Base-by-base conservation (phyloP, 441 rosid species). In the Capsella rubella region DNA sequence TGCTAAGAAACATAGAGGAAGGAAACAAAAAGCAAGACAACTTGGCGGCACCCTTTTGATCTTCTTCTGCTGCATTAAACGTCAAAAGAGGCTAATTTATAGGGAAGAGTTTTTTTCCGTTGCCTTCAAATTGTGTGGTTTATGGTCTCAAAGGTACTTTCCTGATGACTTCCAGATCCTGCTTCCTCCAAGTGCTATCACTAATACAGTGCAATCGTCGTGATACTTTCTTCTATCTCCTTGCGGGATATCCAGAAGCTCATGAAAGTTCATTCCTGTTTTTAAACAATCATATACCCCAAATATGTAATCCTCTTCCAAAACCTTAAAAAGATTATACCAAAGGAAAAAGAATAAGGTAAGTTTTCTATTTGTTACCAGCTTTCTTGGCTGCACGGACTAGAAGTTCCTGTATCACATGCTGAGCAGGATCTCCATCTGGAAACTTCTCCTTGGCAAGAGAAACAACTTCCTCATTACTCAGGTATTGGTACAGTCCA, bases 111-210 rank as follows among this genome's bases (percentile, higher is more conserved):
- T 42, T 53, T 40, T 65, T 37, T 31, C n/a, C 37, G 5, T 29
- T 66, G 55, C 14, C 65, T 46, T 28, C 60, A 64, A 8, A 7
- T 35, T 45, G 14, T 35, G 14, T 55, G 3, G 0, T 28, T 21
- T 59, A 4, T 31, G 47, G 64, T 45, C 72, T 89, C 81, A 93
- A 47, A 87, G 77, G 80, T 90, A 94, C 75, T 92, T 92, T 67
- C 99, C 97, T 21, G 99, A 95, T 70, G 99, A 95, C 79, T 92
- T 90, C 99, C 99, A 95, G 40, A 95, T 92, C 80, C 99, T 84
- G 43, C 73, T 75, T 79, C 95, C 99, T 80, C 89, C 99, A 35
- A 95, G 91, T 1, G 99, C 91, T 80, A 95, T 83, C 81, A 95
- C 92, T 90, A 95, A 88, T 9, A 95, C 98, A 14, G 97, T 90